Base-by-base conservation (phyloP, 495 filamentous ascomycete species). In the Xylaria scruposa region DNA sequence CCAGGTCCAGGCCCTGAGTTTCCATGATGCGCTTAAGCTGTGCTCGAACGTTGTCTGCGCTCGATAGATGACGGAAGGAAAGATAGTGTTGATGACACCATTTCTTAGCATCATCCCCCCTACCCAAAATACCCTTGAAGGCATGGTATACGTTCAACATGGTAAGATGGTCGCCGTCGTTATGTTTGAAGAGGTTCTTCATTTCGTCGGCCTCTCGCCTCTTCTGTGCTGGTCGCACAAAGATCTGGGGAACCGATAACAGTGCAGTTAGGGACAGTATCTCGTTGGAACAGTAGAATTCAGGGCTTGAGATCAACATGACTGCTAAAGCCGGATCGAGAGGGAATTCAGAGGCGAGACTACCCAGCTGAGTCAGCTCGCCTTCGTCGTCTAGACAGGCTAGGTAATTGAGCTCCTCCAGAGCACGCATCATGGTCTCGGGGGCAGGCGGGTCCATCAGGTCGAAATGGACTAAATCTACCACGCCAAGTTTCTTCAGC, bases 71-170 rank as follows among this genome's bases (percentile, higher is more conserved):
- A 42, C 97, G 92, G 78, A 91, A 88, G 19, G 92, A 95, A n/a
- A 99, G 86, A 84, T 97, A 99, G 81, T 99, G 95, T 78, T 98
- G 93, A 79, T 97, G 93, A 79, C 97, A 98, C 97, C 97, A 99
- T 78, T 92, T 88, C 78, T 91, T 95, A 2, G 85, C 85, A 78
- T 97, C 92, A 5, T 83, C 85, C 78, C 94, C 93, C 0, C 90
- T 89, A 73, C 80, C 79, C 8, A 91, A 87, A 9, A 88, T 81
- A 53, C 87, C 83, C 83, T 95, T 97, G 90, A 95, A 99, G 21
- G 97, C 97, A 81, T 99, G 97, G 81, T 98, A 99, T 46, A 95
- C 97, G 79, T 99, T 99, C 29, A 99, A 88, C 83, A 99, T 90
- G 19, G 94, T 98, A 19, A 99, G 85, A 75, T 99, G 96, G 76